A percentile compares a stretch with the other conserved stretches of the same genome.
Evolutionary conservation across 148 eudicot species (phyloP).

Genomic region (Diospyros kaki): DNA sequence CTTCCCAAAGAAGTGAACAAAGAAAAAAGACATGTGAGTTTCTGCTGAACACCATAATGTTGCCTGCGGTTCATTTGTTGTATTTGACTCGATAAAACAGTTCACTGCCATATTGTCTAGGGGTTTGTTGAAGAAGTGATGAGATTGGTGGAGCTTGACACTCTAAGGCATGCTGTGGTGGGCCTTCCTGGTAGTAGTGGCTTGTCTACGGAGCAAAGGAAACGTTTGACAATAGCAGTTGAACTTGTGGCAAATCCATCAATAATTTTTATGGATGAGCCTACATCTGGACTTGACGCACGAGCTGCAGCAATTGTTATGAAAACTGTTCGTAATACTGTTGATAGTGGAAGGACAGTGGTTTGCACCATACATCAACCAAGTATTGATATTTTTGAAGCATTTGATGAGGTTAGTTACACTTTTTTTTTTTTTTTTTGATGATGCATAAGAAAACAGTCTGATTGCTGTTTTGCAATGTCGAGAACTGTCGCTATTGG

Average conservation of each 20-base stretch:
- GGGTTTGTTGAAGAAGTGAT: constrained; percentile 85
- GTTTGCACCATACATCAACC: constrained; percentile 99
- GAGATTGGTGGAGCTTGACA: constrained; percentile 70
- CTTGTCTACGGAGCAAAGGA: constrained; percentile 85
- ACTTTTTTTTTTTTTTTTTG: background rate
- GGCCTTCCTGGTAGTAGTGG: constrained; percentile 76
- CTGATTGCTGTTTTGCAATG: background rate
- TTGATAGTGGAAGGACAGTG: constrained; percentile 92
- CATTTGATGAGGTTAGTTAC: constrained; percentile 79
- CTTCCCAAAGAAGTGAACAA: constrained; percentile 56
- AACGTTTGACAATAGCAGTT: constrained; percentile 85
- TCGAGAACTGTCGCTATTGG: background rate
- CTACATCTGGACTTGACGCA: constrained; percentile 98
- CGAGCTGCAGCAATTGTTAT: constrained; percentile 96
- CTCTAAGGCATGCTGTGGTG: constrained; percentile 66
- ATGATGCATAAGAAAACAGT: background rate
- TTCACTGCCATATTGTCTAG: constrained; percentile 34
- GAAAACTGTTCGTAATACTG: constrained; percentile 90
- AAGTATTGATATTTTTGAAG: constrained; percentile 90
- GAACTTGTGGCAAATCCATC: constrained; percentile 98
- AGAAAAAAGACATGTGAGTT: constrained; percentile 55
- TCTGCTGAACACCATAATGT: background rate
- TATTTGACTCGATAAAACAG: background rate
- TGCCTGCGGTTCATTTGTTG: background rate
- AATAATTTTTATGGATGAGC: constrained; percentile 95